Evolutionary conservation across 2,329 filamentous ascomycete genomes (phyloP).

Genomic region (Aspergillus sp.): DNA sequence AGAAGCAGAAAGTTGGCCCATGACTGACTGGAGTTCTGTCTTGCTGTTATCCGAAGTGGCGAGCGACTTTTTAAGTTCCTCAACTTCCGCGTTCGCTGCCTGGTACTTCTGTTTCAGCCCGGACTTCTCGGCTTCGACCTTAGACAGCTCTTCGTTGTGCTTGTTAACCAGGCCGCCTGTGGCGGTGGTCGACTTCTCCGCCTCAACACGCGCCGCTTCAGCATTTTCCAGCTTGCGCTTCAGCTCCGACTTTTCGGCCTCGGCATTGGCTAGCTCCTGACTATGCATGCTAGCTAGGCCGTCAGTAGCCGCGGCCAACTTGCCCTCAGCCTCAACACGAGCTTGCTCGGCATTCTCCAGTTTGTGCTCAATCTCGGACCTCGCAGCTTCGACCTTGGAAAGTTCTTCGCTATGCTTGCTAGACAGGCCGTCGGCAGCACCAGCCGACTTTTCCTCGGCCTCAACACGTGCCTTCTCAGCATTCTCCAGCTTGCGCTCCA

Average conservation of each 20-base stretch:
- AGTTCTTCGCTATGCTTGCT: slow-evolving; percentile 38
- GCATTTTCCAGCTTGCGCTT: slow-evolving; percentile 53
- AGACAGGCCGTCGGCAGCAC: slow-evolving; percentile 35
- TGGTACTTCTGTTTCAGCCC: slow-evolving; percentile 52
- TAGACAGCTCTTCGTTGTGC: slow-evolving; percentile 39
- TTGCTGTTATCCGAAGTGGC: slow-evolving; percentile 66
- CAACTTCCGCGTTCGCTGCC: slow-evolving; percentile 45
- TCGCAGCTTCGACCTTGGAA: slow-evolving; percentile 33
- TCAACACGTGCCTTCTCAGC: slow-evolving; percentile 36
- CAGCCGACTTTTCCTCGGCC: slow-evolving; percentile 32
- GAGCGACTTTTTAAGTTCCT: slow-evolving; percentile 74
- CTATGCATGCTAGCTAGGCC: slow-evolving; percentile 35
- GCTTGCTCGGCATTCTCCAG: slow-evolving; percentile 46
- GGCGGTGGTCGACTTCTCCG: slow-evolving; percentile 30
- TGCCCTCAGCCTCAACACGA: slow-evolving; percentile 32
- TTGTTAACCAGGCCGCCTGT: slow-evolving; percentile 35
- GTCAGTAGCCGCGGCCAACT: slow-evolving; percentile 30
- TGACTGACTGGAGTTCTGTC: slow-evolving; percentile 56
- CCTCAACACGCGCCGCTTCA: slow-evolving; percentile 31
- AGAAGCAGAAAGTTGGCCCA: slow-evolving; percentile 39
- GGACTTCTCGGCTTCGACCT: slow-evolving; percentile 32
- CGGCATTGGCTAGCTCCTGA: slow-evolving; percentile 38
- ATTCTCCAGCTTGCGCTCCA: slow-evolving; percentile 57
- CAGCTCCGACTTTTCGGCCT: slow-evolving; percentile 36
- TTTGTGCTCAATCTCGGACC: slow-evolving; percentile 53